These are phyloP conservation scores for Thymus mandschuricus DNA, from an alignment of 257 asterid genomes.

Conservation along the genomic window DNA sequence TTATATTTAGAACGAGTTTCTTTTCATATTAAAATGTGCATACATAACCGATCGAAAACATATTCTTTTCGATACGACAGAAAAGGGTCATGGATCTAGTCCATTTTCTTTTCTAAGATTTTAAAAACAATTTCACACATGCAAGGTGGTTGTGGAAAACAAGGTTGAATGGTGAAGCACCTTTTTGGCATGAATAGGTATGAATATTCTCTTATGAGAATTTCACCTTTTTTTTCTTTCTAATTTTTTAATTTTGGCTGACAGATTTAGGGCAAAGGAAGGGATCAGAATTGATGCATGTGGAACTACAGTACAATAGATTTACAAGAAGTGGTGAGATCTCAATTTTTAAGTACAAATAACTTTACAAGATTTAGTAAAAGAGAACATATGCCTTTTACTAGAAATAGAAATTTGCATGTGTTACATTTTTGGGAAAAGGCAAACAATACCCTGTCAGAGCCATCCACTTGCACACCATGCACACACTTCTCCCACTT, in stretches of 20 bases:
- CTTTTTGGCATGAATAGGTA: conserved; percentile 13
- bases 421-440: conserved; percentile 27
- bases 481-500: conserved; percentile 19
- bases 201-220: conserved; percentile 18
- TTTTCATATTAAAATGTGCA: too few relatives aligned
- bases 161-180: conserved; percentile 9
- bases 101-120: background rate
- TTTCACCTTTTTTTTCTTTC: background rate
- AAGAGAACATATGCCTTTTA: conserved; percentile 26
- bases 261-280: background rate
- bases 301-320: conserved; percentile 16
- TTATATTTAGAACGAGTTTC: too few relatives aligned
- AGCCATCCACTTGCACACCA: conserved; percentile 19
- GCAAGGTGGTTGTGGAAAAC: background rate
- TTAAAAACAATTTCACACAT: background rate
- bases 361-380: conserved; percentile 17
- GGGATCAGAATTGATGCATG: conserved; percentile 16
- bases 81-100: background rate
- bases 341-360: background rate
- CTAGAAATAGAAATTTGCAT: conserved; percentile 31
- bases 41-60: too few relatives aligned
- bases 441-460: conserved; percentile 26
- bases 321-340: conserved; percentile 17
- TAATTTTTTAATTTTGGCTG: background rate
- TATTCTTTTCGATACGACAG: background rate